A percentile compares a stretch with the other conserved stretches of the same genome.
Conservation (phyloP, 2,329 filamentous ascomycete genomes). For the Cercospora zeae-maydis region DNA sequence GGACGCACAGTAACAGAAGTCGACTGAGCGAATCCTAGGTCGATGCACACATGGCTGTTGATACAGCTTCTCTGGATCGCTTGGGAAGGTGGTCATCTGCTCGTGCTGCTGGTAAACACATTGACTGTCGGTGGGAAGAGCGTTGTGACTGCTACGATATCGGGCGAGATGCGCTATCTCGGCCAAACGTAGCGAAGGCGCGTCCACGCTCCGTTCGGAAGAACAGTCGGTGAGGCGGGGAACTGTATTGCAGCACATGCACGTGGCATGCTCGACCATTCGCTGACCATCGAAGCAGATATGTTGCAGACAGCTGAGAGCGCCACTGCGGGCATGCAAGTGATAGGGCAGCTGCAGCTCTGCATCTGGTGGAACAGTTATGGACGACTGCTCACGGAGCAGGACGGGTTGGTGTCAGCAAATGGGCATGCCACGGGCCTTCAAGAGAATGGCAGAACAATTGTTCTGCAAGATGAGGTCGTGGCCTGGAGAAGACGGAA, state of each 20-base stretch:
- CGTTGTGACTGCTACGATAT: not conserved
- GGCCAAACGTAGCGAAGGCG: not conserved
- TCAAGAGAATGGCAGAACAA: not conserved
- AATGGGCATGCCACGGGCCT: not conserved
- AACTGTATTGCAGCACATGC: not conserved
- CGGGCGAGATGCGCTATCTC: not conserved
- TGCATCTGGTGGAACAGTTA: not conserved
- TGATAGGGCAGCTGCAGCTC: conserved; percentile 3
- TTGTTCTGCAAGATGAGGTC: not conserved
- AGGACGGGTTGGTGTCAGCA: not conserved
- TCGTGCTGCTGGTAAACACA: not conserved
- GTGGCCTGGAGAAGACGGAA: not conserved
- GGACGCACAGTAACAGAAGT: too few species aligned
- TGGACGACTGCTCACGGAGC: not conserved
- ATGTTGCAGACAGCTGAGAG: not conserved
- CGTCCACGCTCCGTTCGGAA: not conserved
- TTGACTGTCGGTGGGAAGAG: not conserved
- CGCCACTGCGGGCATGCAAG: not conserved
- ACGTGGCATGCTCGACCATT: not conserved
- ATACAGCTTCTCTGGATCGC: not conserved
- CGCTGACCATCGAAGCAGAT: not conserved
- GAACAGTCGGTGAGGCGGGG: conserved; percentile 1
- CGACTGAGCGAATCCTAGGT: not conserved
- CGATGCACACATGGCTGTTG: not conserved
- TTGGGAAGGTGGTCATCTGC: not conserved